A percentile compares a stretch with the other conserved stretches of the same genome.
phyloP scores from a whole-genome alignment of 78 protist genomes.

The Speleostelium caveatum region DNA sequence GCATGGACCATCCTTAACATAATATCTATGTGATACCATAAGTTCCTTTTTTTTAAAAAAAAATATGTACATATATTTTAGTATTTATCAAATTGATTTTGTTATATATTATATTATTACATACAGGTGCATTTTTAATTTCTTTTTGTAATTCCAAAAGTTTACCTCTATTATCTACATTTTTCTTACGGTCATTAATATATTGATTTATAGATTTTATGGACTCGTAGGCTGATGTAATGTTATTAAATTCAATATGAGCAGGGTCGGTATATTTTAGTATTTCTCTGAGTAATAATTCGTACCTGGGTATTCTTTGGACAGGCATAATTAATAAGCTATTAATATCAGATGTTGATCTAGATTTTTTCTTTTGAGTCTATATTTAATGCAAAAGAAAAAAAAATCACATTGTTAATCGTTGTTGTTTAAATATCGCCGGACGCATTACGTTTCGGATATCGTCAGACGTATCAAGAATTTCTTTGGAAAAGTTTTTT shows the following conservation, averaged over 20 bases:
- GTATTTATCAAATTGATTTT: not conserved
- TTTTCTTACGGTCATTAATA: slow-evolving; percentile 66
- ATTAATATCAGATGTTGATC: slow-evolving; percentile 30
- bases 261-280: slow-evolving; percentile 25
- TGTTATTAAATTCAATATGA: slow-evolving; percentile 50
- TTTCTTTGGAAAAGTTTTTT: too few species aligned
- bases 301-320: slow-evolving; percentile 64
- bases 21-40: slow-evolving; percentile 69
- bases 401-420: too few species aligned
- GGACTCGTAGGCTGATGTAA: slow-evolving; percentile 32
- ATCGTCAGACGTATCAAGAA: too few species aligned
- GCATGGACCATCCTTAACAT: slow-evolving; percentile 26
- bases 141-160: slow-evolving; percentile 61
- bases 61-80: not conserved
- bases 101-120: not conserved
- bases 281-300: slow-evolving; percentile 59
- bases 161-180: slow-evolving; percentile 59
- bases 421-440: too few species aligned
- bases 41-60: slow-evolving; percentile 51
- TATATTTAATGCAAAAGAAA: too few species aligned
- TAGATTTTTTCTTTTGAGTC: slow-evolving; percentile 44
- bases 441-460: too few species aligned
- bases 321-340: slow-evolving; percentile 69
- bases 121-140: slow-evolving; percentile 64
- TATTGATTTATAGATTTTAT: slow-evolving; percentile 46